Conservation (phyloP, 352 stramenopile genomes). For the Phytophthora idaei region DNA sequence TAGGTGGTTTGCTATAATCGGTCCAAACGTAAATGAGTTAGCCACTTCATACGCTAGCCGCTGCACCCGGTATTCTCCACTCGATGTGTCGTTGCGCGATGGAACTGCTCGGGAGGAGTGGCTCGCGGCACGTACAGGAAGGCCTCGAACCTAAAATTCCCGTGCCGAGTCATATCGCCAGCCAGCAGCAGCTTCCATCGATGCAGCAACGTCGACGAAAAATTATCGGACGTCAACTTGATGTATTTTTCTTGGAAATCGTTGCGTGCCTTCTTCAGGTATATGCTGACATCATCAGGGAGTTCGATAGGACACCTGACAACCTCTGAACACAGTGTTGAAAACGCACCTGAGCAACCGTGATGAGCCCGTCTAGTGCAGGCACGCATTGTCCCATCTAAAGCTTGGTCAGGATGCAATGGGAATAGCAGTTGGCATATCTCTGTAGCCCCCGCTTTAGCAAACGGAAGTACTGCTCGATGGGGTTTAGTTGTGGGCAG, state of each 20-base stretch:
- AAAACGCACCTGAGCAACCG: too few species aligned
- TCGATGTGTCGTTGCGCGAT: neutral
- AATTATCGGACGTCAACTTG: neutral
- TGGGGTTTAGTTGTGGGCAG: too few species aligned
- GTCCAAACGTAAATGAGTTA: neutral
- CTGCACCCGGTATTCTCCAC: slow-evolving; percentile 4
- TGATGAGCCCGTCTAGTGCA: too few species aligned
- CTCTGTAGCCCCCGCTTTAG: too few species aligned
- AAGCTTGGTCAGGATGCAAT: too few species aligned
- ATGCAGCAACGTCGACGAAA: neutral
- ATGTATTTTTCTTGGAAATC: slow-evolving; percentile 6
- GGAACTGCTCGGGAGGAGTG: slow-evolving; percentile 2
- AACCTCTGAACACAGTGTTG: neutral
- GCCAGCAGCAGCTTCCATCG: slow-evolving; percentile 6
- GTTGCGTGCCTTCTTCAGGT: neutral
- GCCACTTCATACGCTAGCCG: slow-evolving; percentile 3
- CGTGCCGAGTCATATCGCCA: neutral
- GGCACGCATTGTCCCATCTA: too few species aligned
- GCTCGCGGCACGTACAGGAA: slow-evolving; percentile 5
- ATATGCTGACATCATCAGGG: neutral
- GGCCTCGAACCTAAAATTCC: slow-evolving; percentile 1
- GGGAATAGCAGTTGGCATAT: too few species aligned
- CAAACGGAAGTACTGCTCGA: too few species aligned
- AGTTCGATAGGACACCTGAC: neutral
- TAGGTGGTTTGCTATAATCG: slow-evolving; percentile 1